Evolutionary conservation across 495 filamentous ascomycete species (phyloP), one percentile per base, ranked within the genome.

Genomic region (Alectoria sarmentosa): DNA sequence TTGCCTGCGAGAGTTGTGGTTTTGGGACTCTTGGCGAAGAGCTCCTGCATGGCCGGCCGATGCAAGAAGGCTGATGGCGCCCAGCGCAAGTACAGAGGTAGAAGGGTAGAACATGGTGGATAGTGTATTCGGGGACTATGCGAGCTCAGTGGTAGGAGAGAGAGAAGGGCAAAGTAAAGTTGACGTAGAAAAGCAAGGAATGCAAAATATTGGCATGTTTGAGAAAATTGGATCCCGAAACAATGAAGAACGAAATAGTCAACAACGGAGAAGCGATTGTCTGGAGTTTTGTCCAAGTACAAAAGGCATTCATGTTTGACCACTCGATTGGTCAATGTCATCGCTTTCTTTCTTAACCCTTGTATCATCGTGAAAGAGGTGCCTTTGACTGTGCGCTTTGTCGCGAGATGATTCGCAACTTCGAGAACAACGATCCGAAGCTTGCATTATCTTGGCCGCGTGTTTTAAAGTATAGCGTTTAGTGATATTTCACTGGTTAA

Each of bases 61-160:
- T 60, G 57, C 42, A 65, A 65, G 46, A 26, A 65, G 42, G 26
- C 15, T 38, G 23, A 65, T 30, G 14, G 55, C 56, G 41, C 63
- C 44, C n/a, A 65, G 44, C 15, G 57, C 34, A 2, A 58, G 30
- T 26, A 60, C 1, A 13, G 56, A 41, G 6, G 23, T 23, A 7
- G 15, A 37, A 2, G 15, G 8, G 23, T 48, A 54, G 13, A 65
- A 41, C 63, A 60, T 65, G 10, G 23, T 34, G 21, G 15, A 26
- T 7, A 28, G 19, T 30, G 34, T 39, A 6, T 5, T 3, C 0
- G 14, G 17, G 1, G 4, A n/a, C 0, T 19, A 21, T 8, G 30
- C 14, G 30, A 3, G 11, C 21, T 10, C 13, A 30, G 26, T 23
- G 13, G 23, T 52, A 30, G 26, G 23, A 17, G 13, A 49, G 13